Percentiles rank a stretch among this genome's conserved stretches.
Evolutionary conservation across 164 flowering plant genomes (phyloP).

Genomic region (Nymphaea colorata): DNA sequence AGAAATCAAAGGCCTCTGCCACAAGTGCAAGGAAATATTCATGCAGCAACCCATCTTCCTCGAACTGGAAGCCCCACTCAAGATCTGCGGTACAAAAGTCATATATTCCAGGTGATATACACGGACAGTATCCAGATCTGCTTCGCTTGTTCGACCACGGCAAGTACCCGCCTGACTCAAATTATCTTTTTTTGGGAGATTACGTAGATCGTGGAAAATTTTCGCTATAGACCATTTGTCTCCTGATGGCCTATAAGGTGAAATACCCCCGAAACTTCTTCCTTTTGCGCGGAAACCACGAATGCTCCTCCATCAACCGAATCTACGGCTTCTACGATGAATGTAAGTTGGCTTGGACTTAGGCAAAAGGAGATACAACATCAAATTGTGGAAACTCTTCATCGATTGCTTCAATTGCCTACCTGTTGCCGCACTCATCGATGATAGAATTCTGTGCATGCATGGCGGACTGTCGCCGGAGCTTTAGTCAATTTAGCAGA

Average conservation of each 20-base stretch:
- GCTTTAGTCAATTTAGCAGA: slow-evolving; percentile 48
- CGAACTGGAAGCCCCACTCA: too few species aligned
- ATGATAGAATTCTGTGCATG: slow-evolving; percentile 83
- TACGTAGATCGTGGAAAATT: slow-evolving; percentile 88
- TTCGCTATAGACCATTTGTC: slow-evolving; percentile 78
- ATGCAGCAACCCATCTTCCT: too few species aligned
- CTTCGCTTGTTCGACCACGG: slow-evolving; percentile 75
- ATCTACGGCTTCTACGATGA: slow-evolving; percentile 89
- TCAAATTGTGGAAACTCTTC: slow-evolving; percentile 66
- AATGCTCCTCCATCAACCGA: slow-evolving; percentile 73
- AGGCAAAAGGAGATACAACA: slow-evolving; percentile 73
- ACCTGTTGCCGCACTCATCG: slow-evolving; percentile 80
- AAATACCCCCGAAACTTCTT: slow-evolving; percentile 77
- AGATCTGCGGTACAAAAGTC: too few species aligned
- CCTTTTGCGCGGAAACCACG: slow-evolving; percentile 74
- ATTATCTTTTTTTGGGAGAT: slow-evolving; percentile 73
- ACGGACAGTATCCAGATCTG: slow-evolving; percentile 77
- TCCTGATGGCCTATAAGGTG: slow-evolving; percentile 71
- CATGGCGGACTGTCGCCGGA: slow-evolving; percentile 95
- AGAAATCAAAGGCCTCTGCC: too few species aligned
- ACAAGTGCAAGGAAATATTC: too few species aligned
- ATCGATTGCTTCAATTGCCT: slow-evolving; percentile 79
- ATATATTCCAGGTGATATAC: slow-evolving; percentile 80
- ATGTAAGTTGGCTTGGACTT: too few species aligned
- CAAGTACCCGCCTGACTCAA: slow-evolving; percentile 67